These are phyloP conservation scores for Dactylellina parvicollis DNA, from an alignment of 2,329 filamentous ascomycete species.

Conservation along the genomic window DNA sequence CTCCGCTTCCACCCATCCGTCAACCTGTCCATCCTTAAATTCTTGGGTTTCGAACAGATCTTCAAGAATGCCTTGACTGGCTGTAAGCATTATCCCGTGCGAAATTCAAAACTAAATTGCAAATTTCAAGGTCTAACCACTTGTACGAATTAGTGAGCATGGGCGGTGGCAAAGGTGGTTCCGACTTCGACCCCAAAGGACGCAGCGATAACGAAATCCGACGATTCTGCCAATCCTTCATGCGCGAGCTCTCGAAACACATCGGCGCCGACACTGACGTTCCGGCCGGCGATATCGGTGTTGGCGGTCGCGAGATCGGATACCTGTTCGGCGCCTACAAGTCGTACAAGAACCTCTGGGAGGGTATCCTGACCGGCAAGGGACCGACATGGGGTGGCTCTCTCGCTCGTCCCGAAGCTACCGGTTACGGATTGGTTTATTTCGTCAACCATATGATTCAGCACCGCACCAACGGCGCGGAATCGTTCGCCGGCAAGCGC, in stretches of 20 bases:
- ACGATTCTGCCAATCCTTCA: slow-evolving; percentile 94
- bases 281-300: slow-evolving; percentile 95
- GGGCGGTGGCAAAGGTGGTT: slow-evolving; percentile 96
- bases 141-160: slow-evolving; percentile 74
- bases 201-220: slow-evolving; percentile 98
- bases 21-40: slow-evolving; percentile 86
- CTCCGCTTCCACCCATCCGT: slow-evolving; percentile 92
- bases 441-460: slow-evolving; percentile 96
- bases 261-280: slow-evolving; percentile 97
- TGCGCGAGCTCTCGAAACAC: slow-evolving; percentile 94
- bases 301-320: slow-evolving; percentile 89
- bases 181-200: slow-evolving; percentile 99
- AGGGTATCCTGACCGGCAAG: slow-evolving; percentile 96
- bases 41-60: slow-evolving; percentile 98
- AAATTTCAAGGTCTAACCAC: slow-evolving; percentile 3
- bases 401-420: slow-evolving; percentile 95
- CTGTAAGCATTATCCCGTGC: slow-evolving; percentile 68
- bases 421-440: slow-evolving; percentile 95
- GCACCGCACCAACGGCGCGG: slow-evolving; percentile 79
- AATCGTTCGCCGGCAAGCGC: slow-evolving; percentile 87
- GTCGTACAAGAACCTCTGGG: slow-evolving; percentile 86
- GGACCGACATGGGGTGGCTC: slow-evolving; percentile 90
- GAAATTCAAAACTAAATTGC: slow-evolving; percentile 4
- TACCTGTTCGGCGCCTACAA: slow-evolving; percentile 96
- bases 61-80: slow-evolving; percentile 99